Percentiles rank a stretch among this genome's conserved stretches.
Conservation (phyloP, 345 rosid genomes). For the Combretum micranthum region DNA sequence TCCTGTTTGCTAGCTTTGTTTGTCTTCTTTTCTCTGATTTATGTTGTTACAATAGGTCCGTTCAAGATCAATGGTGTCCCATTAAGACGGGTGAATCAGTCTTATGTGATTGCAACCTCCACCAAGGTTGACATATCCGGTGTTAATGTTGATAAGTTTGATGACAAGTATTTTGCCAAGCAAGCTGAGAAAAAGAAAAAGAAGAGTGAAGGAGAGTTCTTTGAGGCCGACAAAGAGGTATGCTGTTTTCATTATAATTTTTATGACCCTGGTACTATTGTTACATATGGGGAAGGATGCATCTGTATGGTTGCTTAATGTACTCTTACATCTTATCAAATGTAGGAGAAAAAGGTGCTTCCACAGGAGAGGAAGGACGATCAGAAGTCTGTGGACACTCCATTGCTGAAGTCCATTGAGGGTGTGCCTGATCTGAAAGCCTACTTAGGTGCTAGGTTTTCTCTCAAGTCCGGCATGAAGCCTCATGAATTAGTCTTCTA, state of each 20-base stretch:
- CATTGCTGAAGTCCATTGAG: conserved; percentile 58
- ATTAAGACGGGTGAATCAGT: conserved; percentile 56
- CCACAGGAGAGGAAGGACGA: conserved; percentile 82
- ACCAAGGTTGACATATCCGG: conserved; percentile 68
- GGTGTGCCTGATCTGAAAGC: conserved; percentile 63
- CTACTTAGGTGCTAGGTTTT: conserved; percentile 78
- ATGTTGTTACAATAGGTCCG: conserved; percentile 29
- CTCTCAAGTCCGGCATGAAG: conserved; percentile 72
- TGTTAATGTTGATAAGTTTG: conserved; percentile 53
- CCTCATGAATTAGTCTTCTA: conserved; percentile 83
- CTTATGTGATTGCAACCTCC: conserved; percentile 60
- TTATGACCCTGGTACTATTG: neutral
- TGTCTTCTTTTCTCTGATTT: too few species aligned
- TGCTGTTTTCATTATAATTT: conserved; percentile 4
- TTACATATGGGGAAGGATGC: too few species aligned
- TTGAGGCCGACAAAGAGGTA: conserved; percentile 72
- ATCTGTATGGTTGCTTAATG: too few species aligned
- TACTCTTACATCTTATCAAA: neutral
- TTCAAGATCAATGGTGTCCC: conserved; percentile 74
- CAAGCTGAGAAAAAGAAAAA: conserved; percentile 59
- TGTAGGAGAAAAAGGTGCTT: conserved; percentile 61
- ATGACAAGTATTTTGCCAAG: conserved; percentile 71
- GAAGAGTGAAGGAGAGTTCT: conserved; percentile 75
- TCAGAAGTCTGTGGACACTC: conserved; percentile 63
- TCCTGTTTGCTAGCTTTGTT: too few species aligned